These are phyloP conservation scores for Yarrowia porcina DNA, from an alignment of 805 yeast genomes.

Conservation along the genomic window DNA sequence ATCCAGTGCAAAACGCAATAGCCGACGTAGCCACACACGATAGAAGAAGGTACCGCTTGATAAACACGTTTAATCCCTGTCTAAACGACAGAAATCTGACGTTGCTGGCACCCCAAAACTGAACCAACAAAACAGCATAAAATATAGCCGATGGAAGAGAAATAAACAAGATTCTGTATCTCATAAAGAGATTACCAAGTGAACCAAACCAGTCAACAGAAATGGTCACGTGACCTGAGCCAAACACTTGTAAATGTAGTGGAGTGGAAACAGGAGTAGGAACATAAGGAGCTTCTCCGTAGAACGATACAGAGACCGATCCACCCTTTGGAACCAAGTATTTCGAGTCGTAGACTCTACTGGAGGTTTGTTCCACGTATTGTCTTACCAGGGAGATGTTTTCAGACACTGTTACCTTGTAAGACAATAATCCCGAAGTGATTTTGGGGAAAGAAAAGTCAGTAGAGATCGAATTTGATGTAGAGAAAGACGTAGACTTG, in stretches of 20 bases:
- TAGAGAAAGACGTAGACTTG: not conserved
- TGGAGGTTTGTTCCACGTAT: not conserved
- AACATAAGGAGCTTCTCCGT: slow-evolving; percentile 33
- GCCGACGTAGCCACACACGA: slow-evolving; percentile 42
- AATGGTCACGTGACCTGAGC: slow-evolving; percentile 32
- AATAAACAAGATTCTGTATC: slow-evolving; percentile 69
- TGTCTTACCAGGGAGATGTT: not conserved
- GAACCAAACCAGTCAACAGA: slow-evolving; percentile 54
- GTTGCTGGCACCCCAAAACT: slow-evolving; percentile 51
- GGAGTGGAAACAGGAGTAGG: not conserved
- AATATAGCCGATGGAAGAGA: slow-evolving; percentile 63
- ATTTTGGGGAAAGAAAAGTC: not conserved
- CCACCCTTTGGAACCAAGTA: slow-evolving; percentile 66
- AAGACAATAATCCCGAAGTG: not conserved
- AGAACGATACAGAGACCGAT: slow-evolving; percentile 69
- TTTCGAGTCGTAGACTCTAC: slow-evolving; percentile 68
- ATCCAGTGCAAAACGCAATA: not conserved
- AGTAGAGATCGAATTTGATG: not conserved
- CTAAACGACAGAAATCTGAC: slow-evolving; percentile 34
- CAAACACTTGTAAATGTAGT: slow-evolving; percentile 35
- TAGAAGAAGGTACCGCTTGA: slow-evolving; percentile 43
- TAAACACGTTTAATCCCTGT: slow-evolving; percentile 41
- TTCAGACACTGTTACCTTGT: not conserved
- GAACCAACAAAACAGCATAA: slow-evolving; percentile 51
- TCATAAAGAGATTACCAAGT: slow-evolving; percentile 60